Evolutionary conservation across 352 stramenopile species (phyloP).

Genomic region (Elongisporangium senticosum): DNA sequence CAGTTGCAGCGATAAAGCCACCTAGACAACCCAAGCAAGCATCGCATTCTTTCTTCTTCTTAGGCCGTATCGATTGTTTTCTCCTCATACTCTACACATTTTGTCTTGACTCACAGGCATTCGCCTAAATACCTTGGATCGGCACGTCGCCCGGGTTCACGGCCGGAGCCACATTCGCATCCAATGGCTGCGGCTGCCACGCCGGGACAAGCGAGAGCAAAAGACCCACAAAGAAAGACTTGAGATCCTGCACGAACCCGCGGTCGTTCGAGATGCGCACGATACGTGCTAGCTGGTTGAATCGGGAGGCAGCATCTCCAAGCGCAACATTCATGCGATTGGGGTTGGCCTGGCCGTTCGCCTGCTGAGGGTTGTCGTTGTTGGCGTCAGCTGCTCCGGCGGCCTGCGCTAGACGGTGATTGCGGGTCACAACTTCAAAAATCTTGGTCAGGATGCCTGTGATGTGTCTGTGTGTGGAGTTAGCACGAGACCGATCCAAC

Average conservation of each 20-base stretch:
- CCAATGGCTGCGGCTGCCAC: conserved; percentile 66
- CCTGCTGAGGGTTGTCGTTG: conserved; percentile 9
- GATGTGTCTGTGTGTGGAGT: conserved; percentile 40
- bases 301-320: conserved; percentile 16
- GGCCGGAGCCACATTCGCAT: conserved; percentile 20
- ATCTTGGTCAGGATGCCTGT: conserved; percentile 80
- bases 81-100: conserved; percentile 10
- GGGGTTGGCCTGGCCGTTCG: conserved; percentile 13
- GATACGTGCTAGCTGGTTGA: conserved; percentile 34
- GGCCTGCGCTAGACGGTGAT: conserved; percentile 14
- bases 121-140: conserved; percentile 66
- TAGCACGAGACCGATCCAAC: not conserved
- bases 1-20: conserved; percentile 14
- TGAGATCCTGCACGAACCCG: conserved; percentile 65
- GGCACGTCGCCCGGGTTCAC: conserved; percentile 47
- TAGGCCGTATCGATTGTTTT: not conserved
- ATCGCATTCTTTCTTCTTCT: conserved; percentile 8
- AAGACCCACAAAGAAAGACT: conserved; percentile 73
- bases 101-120: conserved; percentile 2
- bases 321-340: conserved; percentile 13
- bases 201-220: conserved; percentile 72
- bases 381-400: conserved; percentile 9
- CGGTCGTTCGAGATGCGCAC: conserved; percentile 70
- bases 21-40: conserved; percentile 3
- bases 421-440: conserved; percentile 61